Evolutionary conservation across 2,329 filamentous ascomycete genomes (phyloP).

Genomic region (Harringtonia lauricola): DNA sequence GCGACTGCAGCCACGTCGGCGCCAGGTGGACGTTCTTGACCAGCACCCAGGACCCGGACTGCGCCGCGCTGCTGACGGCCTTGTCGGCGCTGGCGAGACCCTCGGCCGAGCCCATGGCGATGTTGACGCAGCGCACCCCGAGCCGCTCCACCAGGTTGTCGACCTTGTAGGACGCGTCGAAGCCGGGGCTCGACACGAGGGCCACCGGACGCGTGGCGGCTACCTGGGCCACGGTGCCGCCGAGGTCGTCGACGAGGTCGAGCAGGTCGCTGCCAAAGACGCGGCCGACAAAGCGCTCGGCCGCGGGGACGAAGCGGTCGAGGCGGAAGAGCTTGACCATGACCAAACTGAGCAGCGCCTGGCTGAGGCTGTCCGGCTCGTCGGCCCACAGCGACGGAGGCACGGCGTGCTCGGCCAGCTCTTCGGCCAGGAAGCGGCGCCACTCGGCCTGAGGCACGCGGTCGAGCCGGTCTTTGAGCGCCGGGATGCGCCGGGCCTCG

Average conservation of each 20-base stretch:
- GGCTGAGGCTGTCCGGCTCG: constrained; percentile 50
- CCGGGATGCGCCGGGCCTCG: constrained; percentile 55
- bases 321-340: constrained; percentile 91
- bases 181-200: constrained; percentile 87
- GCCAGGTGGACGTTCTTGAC: constrained; percentile 98
- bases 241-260: constrained; percentile 75
- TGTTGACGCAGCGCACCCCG: constrained; percentile 79
- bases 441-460: constrained; percentile 53
- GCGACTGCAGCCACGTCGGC: constrained; percentile 88
- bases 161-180: constrained; percentile 98
- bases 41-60: constrained; percentile 88
- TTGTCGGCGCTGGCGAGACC: constrained; percentile 87
- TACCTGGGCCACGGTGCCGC: constrained; percentile 75
- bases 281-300: constrained; percentile 76
- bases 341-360: constrained; percentile 71
- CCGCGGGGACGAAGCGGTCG: constrained; percentile 86
- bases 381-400: constrained; percentile 64
- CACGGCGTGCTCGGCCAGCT: constrained; percentile 75
- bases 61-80: constrained; percentile 84
- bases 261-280: constrained; percentile 80
- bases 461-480: constrained; percentile 64
- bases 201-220: constrained; percentile 77
- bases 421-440: constrained; percentile 74
- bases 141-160: constrained; percentile 84
- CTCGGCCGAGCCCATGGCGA: constrained; percentile 98